phyloP scores from a whole-genome alignment of 371 early-diverging fungal species.

The Rhizopus delemar region DNA sequence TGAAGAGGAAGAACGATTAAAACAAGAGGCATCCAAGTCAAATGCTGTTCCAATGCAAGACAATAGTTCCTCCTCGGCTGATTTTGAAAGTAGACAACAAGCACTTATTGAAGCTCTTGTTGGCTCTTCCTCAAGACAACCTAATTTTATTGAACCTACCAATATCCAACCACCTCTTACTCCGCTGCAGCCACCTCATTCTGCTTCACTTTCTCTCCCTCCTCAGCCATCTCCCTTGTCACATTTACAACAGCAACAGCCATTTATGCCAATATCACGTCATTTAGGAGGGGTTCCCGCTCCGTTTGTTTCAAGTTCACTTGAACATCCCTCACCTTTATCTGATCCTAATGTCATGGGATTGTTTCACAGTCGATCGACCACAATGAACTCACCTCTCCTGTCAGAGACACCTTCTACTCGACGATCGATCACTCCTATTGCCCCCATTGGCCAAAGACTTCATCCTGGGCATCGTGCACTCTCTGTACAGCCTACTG shows the following conservation, averaged over 20 bases:
- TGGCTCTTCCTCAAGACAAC: slow-evolving; percentile 11
- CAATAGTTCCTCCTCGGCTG: slow-evolving; percentile 6
- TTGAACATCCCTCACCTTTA: slow-evolving; percentile 14
- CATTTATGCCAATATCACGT: slow-evolving; percentile 19
- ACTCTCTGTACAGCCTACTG: slow-evolving; percentile 5
- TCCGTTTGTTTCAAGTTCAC: slow-evolving; percentile 6
- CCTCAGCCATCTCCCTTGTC: not conserved
- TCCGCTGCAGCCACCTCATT: not conserved
- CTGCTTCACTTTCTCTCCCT: not conserved
- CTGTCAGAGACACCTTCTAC: slow-evolving; percentile 4
- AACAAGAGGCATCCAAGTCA: not conserved
- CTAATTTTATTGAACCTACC: not conserved
- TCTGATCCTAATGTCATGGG: slow-evolving; percentile 15
- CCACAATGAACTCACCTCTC: slow-evolving; percentile 6
- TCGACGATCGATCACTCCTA: slow-evolving; percentile 23
- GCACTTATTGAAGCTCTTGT: slow-evolving; percentile 27
- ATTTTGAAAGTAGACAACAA: slow-evolving; percentile 23
- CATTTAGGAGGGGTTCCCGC: slow-evolving; percentile 11
- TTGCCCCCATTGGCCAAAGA: slow-evolving; percentile 47
- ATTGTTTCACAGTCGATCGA: slow-evolving; percentile 17
- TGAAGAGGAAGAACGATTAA: slow-evolving; percentile 15
- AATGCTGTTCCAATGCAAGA: not conserved
- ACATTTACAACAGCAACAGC: slow-evolving; percentile 5
- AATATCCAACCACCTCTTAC: not conserved
- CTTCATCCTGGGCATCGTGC: slow-evolving; percentile 16